phyloP scores from a whole-genome alignment of 495 filamentous ascomycete genomes.

The Cercophora sp. region DNA sequence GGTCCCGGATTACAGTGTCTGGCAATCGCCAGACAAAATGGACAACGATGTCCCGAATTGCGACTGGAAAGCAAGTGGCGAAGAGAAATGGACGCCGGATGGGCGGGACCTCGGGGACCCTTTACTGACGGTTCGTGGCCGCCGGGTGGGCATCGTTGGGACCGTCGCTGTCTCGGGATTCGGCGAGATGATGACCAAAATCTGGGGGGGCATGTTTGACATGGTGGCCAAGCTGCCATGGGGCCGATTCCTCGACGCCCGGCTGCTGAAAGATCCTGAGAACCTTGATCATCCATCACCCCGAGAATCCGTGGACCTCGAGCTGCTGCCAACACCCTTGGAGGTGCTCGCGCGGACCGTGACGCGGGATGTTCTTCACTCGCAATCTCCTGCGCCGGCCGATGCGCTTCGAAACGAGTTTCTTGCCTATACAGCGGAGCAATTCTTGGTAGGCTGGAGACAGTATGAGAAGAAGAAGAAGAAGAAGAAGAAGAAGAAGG shows the following conservation, averaged over 20 bases:
- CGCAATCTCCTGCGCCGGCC: neutral
- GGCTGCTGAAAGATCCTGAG: neutral
- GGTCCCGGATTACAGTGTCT: neutral
- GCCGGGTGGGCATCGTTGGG: neutral
- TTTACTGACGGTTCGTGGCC: neutral
- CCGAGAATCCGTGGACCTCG: neutral
- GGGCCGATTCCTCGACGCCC: neutral
- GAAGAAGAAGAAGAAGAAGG: neutral
- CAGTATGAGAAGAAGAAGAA: neutral
- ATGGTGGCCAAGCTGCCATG: neutral
- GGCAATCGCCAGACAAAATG: neutral
- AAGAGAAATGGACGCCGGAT: neutral
- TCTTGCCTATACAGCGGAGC: neutral
- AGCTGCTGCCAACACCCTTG: neutral
- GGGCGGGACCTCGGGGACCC: neutral
- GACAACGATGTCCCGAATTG: neutral
- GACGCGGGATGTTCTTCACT: neutral
- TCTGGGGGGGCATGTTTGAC: neutral
- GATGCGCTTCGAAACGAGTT: neutral
- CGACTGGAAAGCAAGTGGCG: neutral
- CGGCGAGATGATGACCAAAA: neutral
- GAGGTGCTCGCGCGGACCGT: conserved; percentile 1
- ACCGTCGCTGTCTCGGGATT: neutral
- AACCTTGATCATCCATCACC: neutral
- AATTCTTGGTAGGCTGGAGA: neutral